Percentiles rank a stretch among this genome's conserved stretches.
Evolutionary conservation across 805 yeast genomes (phyloP).

Genomic region (Lipomyces orientalis): DNA sequence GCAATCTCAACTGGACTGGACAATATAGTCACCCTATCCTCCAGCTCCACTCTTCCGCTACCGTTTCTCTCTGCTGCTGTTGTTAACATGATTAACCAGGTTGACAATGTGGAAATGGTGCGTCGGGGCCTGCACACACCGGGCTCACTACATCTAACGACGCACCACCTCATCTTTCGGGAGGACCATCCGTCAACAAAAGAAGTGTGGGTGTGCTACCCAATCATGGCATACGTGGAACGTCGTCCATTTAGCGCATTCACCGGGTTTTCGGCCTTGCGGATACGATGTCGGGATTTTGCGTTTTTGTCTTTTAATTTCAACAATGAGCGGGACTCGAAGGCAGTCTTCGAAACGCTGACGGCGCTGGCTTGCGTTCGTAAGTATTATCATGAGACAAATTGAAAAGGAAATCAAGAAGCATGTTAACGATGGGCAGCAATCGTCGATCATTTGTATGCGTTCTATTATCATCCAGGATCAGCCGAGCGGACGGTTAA

Average conservation of each 20-base stretch:
- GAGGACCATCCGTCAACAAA: slow-evolving; percentile 44
- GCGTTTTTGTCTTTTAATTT: slow-evolving; percentile 82
- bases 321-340: slow-evolving; percentile 59
- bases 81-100: slow-evolving; percentile 44
- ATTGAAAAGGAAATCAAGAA: neutral
- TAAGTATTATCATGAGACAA: slow-evolving; percentile 6
- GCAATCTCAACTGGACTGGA: neutral
- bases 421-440: slow-evolving; percentile 38
- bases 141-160: slow-evolving; percentile 72
- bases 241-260: slow-evolving; percentile 46
- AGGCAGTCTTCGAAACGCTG: slow-evolving; percentile 74
- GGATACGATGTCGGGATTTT: slow-evolving; percentile 83
- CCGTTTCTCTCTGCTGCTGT: slow-evolving; percentile 3
- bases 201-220: slow-evolving; percentile 89
- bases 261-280: slow-evolving; percentile 55
- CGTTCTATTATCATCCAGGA: slow-evolving; percentile 80
- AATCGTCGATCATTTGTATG: slow-evolving; percentile 67
- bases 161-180: slow-evolving; percentile 74
- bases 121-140: slow-evolving; percentile 60
- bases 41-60: neutral
- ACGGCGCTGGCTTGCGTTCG: slow-evolving; percentile 64
- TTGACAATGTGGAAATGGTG: slow-evolving; percentile 58
- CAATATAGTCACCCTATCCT: neutral
- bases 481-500: slow-evolving; percentile 64
- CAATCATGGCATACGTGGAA: slow-evolving; percentile 67